Percentiles rank a stretch among this genome's conserved stretches.
Conservation (phyloP, 345 rosid genomes). For the Citrus australasica region DNA sequence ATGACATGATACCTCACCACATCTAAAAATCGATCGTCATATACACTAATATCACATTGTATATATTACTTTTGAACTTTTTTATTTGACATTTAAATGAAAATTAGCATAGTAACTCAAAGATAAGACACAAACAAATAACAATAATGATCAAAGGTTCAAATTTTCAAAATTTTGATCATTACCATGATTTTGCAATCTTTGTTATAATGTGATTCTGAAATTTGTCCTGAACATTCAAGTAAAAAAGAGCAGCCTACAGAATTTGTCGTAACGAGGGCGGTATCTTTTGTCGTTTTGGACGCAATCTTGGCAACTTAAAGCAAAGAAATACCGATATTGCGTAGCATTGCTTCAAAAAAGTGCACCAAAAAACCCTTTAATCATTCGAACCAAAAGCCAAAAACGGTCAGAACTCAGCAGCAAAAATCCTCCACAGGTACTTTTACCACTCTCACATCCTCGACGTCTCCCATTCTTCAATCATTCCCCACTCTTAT, state of each 20-base stretch:
- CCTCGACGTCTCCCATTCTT: constrained; percentile 4
- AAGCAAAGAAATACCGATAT: background rate
- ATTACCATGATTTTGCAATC: background rate
- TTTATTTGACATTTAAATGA: too few species aligned
- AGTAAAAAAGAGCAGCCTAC: background rate
- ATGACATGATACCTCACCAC: too few species aligned
- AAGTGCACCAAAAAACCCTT: constrained; percentile 18
- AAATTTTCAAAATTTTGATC: background rate
- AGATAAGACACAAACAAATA: background rate
- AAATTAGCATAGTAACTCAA: background rate
- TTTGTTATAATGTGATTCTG: background rate
- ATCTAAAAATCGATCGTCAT: too few species aligned
- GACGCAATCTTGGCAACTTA: background rate
- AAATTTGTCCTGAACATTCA: background rate
- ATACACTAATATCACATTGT: too few species aligned
- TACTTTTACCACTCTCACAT: constrained; percentile 16
- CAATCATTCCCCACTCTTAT: constrained; percentile 21
- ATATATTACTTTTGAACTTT: too few species aligned
- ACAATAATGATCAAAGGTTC: background rate
- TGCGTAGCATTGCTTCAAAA: background rate
- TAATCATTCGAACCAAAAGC: constrained; percentile 20
- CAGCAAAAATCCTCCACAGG: background rate
- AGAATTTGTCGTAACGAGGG: background rate
- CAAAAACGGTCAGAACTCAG: constrained; percentile 5
- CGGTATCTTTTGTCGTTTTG: constrained; percentile 9